These are phyloP conservation scores for Polyporus arcularius DNA, from an alignment of 768 basidiomycete genomes.

Conservation along the genomic window DNA sequence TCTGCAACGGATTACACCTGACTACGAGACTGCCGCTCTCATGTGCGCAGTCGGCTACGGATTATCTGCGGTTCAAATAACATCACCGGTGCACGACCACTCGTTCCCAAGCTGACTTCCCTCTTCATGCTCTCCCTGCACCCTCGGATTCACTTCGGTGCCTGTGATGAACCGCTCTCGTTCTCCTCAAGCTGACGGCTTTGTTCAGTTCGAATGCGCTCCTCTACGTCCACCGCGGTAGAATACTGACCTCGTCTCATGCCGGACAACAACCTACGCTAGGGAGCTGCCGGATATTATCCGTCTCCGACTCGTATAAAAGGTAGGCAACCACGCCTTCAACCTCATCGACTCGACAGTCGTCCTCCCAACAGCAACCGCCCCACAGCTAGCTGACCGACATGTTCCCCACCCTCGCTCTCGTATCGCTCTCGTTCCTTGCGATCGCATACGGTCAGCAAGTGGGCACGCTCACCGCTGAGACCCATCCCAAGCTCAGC, in stretches of 20 bases:
- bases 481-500: constrained; percentile 50
- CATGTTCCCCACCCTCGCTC: constrained; percentile 34
- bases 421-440: constrained; percentile 31
- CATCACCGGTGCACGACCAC: neutral
- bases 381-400: constrained; percentile 5
- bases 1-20: neutral
- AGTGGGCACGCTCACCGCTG: constrained; percentile 48
- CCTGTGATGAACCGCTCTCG: neutral
- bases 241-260: neutral
- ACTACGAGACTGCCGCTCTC: neutral
- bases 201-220: neutral
- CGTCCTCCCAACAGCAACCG: constrained; percentile 10
- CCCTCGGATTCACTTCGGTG: constrained; percentile 12
- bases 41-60: constrained; percentile 10
- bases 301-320: constrained; percentile 10
- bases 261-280: neutral
- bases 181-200: neutral
- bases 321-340: neutral
- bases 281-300: constrained; percentile 5
- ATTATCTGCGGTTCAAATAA: constrained; percentile 7
- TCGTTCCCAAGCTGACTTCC: neutral
- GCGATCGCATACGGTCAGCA: constrained; percentile 52
- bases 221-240: neutral
- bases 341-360: constrained; percentile 19
- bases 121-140: neutral